Evolutionary conservation across 768 basidiomycete genomes (phyloP).

Genomic region (Amanita exitialis): DNA sequence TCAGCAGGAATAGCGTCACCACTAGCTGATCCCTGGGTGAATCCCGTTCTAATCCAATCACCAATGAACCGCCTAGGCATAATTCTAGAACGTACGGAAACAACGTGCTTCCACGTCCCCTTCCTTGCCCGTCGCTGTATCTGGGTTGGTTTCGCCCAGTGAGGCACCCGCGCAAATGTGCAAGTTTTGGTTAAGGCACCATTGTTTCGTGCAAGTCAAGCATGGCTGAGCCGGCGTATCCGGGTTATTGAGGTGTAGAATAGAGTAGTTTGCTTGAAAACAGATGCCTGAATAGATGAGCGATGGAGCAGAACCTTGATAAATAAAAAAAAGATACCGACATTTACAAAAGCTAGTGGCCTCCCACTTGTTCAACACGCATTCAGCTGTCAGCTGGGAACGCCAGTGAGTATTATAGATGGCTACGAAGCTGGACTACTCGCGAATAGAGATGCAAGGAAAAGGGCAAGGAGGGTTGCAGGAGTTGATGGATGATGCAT

Average conservation of each 20-base stretch:
- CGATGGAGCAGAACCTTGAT: background rate
- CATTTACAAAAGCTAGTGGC: conserved; percentile 92
- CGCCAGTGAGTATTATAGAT: background rate
- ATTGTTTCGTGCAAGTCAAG: conserved; percentile 88
- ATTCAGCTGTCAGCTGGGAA: conserved; percentile 22
- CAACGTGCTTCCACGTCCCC: conserved; percentile 94
- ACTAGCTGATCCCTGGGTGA: conserved; percentile 93
- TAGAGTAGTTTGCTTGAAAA: conserved; percentile 80
- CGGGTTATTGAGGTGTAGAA: conserved; percentile 69
- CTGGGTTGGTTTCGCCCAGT: conserved; percentile 81
- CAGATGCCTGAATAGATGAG: conserved; percentile 62
- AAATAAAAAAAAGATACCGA: conserved; percentile 16
- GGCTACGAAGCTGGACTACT: conserved; percentile 7
- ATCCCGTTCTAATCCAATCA: conserved; percentile 61
- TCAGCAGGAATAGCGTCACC: conserved; percentile 83
- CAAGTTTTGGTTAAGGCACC: conserved; percentile 90
- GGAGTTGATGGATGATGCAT: conserved; percentile 11
- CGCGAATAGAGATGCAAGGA: conserved; percentile 15
- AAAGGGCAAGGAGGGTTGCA: conserved; percentile 10
- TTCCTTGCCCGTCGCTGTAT: conserved; percentile 90
- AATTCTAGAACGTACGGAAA: conserved; percentile 61
- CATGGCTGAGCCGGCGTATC: conserved; percentile 87
- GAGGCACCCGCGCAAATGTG: conserved; percentile 73
- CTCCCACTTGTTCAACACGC: conserved; percentile 67
- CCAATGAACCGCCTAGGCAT: conserved; percentile 1